These are phyloP conservation scores for Fusarium verticillioides DNA, from an alignment of 2,329 filamentous ascomycete species.

Conservation along the genomic window DNA sequence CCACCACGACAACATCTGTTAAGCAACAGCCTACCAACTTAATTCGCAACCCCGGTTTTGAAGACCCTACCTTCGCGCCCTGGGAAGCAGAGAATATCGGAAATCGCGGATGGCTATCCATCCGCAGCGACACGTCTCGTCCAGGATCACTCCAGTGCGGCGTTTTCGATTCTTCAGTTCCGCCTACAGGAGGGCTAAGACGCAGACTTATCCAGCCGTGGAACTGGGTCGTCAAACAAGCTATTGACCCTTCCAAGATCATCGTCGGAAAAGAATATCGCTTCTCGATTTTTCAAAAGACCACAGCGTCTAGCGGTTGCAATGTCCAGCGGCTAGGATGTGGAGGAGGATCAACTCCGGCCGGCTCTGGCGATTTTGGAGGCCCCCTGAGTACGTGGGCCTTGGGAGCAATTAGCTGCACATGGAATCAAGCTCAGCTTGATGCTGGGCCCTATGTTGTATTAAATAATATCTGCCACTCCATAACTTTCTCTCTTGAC, in stretches of 20 bases:
- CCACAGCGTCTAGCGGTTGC: background rate
- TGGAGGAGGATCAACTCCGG: accelerated
- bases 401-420: background rate
- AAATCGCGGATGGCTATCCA: background rate
- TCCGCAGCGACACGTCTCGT: background rate
- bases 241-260: background rate
- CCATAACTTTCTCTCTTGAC: background rate
- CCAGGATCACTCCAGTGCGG: background rate
- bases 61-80: background rate
- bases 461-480: too few species aligned
- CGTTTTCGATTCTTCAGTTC: background rate
- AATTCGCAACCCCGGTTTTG: background rate
- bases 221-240: background rate
- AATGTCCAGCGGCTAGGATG: accelerated
- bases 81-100: background rate
- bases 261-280: background rate
- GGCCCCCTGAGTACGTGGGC: background rate
- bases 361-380: background rate
- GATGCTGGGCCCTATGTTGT: background rate
- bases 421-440: background rate
- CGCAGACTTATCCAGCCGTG: background rate
- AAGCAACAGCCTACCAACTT: background rate
- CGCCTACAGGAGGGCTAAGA: background rate
- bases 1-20: background rate
- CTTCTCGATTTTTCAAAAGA: background rate